A percentile compares a stretch with the other conserved stretches of the same genome.
Evolutionary conservation across 2,329 filamentous ascomycete species (phyloP).

Genomic region (Huntiella moniliformis): DNA sequence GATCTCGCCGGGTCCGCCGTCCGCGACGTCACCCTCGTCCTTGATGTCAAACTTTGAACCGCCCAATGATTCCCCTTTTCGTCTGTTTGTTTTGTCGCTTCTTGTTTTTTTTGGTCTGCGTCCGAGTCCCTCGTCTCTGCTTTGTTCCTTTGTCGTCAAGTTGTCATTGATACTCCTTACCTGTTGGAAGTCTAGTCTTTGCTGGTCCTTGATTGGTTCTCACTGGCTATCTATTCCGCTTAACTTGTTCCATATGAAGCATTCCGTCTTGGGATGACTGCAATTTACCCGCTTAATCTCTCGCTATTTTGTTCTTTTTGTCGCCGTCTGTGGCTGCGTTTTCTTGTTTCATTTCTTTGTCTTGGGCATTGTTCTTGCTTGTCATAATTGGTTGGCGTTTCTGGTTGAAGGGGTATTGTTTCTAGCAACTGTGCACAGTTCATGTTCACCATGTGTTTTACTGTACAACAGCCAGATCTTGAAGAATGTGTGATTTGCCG

Average conservation of each 20-base stretch:
- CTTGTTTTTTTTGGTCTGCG: conserved; percentile 15
- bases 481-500: too few relatives aligned
- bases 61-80: conserved; percentile 15
- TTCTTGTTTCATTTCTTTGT: conserved; percentile 15
- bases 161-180: conserved; percentile 16
- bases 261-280: neutral
- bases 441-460: neutral
- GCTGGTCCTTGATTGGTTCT: neutral
- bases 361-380: conserved; percentile 10
- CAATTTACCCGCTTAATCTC: conserved; percentile 4
- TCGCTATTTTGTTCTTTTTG: neutral
- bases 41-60: conserved; percentile 64
- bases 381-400: conserved; percentile 20
- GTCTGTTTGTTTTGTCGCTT: conserved; percentile 16
- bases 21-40: conserved; percentile 87
- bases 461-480: too few relatives aligned
- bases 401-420: conserved; percentile 19
- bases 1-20: conserved; percentile 80
- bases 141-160: conserved; percentile 4
- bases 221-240: neutral
- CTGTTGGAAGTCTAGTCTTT: conserved; percentile 1
- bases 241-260: conserved; percentile 1
- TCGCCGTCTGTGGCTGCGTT: conserved; percentile 1
- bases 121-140: neutral
- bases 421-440: neutral